Evolutionary conservation across 495 filamentous ascomycete species (phyloP).

Genomic region (Penicillium desertorum): DNA sequence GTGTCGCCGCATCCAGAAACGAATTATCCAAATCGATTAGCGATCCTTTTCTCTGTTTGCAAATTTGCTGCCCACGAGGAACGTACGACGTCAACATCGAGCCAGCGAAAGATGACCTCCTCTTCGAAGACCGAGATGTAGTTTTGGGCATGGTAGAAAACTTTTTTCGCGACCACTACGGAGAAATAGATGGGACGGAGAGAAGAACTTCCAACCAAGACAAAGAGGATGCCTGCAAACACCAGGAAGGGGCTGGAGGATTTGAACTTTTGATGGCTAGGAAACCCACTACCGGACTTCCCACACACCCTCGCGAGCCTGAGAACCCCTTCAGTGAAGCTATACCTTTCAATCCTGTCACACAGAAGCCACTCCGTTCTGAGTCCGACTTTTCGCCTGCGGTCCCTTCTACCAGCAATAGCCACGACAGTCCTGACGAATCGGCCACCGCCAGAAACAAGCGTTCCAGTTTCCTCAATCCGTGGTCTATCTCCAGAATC

Average conservation of each 20-base stretch:
- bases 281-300: conserved; percentile 1
- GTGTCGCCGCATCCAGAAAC: conserved; percentile 33
- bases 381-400: neutral
- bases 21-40: conserved; percentile 29
- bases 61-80: conserved; percentile 65
- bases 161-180: conserved; percentile 58
- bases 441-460: neutral
- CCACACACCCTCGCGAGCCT: neutral
- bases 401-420: neutral
- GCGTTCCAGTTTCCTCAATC: conserved; percentile 23
- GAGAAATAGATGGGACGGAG: conserved; percentile 29
- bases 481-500: conserved; percentile 35
- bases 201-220: conserved; percentile 6
- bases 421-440: neutral
- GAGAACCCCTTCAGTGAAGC: neutral
- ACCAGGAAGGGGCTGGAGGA: neutral
- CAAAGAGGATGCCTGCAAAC: conserved; percentile 2
- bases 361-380: neutral
- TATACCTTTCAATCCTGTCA: neutral
- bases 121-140: conserved; percentile 64
- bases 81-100: conserved; percentile 90
- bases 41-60: conserved; percentile 72
- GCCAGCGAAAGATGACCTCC: conserved; percentile 83
- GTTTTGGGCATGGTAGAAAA: conserved; percentile 54
- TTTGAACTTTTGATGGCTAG: conserved; percentile 33